Evolutionary conservation across 306 rosid genomes (phyloP).

Genomic region (Vigna mungo): DNA sequence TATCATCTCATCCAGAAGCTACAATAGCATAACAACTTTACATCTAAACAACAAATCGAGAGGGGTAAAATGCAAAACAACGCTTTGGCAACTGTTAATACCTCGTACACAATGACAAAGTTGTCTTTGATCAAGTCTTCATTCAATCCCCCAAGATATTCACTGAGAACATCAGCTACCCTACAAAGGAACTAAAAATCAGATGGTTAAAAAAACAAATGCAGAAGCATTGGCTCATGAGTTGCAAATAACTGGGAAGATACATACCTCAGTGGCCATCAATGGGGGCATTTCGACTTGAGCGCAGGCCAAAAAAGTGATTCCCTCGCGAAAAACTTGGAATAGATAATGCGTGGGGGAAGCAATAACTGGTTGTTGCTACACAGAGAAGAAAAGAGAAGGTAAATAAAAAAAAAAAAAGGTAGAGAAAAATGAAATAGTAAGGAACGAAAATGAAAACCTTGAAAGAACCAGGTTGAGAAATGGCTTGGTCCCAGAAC

Average conservation of each 20-base stretch:
- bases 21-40: slow-evolving; percentile 43
- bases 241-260: slow-evolving; percentile 24
- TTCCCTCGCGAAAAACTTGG: slow-evolving; percentile 88
- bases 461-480: slow-evolving; percentile 87
- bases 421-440: background rate
- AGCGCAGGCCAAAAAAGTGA: slow-evolving; percentile 93
- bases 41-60: slow-evolving; percentile 30
- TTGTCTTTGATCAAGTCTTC: slow-evolving; percentile 91
- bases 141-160: slow-evolving; percentile 89
- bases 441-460: slow-evolving; percentile 44
- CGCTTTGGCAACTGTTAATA: slow-evolving; percentile 41
- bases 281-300: slow-evolving; percentile 99
- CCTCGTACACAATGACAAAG: slow-evolving; percentile 92
- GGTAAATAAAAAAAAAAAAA: background rate
- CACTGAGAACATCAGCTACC: slow-evolving; percentile 90
- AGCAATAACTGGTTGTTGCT: slow-evolving; percentile 92
- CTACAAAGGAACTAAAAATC: slow-evolving; percentile 89
- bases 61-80: background rate
- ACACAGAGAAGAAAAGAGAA: slow-evolving; percentile 29
- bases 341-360: slow-evolving; percentile 97
- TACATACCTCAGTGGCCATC: slow-evolving; percentile 97
- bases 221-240: slow-evolving; percentile 3
- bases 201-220: slow-evolving; percentile 50
- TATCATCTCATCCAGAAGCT: slow-evolving; percentile 98
- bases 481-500: slow-evolving; percentile 88